Percentiles rank a stretch among this genome's conserved stretches.
Conservation (phyloP, 441 rosid genomes). For the Macaranga tanarius region DNA sequence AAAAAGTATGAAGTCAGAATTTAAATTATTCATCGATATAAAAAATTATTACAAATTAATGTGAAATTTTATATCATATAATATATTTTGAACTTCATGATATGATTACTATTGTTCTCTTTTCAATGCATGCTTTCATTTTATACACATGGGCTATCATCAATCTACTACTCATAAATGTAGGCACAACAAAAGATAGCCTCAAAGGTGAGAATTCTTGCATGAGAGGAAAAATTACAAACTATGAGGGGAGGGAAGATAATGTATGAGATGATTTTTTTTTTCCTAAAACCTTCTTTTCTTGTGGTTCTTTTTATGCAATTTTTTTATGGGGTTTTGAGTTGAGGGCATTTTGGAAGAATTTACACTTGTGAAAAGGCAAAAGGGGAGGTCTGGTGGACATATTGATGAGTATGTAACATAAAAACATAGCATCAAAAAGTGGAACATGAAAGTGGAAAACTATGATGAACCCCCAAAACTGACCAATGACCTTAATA, state of each 20-base stretch:
- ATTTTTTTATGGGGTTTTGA: background rate
- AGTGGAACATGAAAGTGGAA: slow-evolving; percentile 28
- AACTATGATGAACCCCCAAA: slow-evolving; percentile 24
- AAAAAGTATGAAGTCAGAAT: no score
- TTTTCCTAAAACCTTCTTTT: background rate
- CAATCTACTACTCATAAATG: slow-evolving; percentile 16
- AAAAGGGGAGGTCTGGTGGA: background rate
- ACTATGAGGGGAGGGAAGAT: slow-evolving; percentile 11
- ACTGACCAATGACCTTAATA: slow-evolving; percentile 6
- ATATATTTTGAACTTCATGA: slow-evolving; percentile 6
- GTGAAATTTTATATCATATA: no score
- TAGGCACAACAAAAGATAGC: slow-evolving; percentile 17
- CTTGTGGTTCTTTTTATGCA: background rate
- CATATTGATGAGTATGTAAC: slow-evolving; percentile 24
- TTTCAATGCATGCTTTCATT: slow-evolving; percentile 23
- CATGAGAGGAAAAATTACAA: slow-evolving; percentile 20
- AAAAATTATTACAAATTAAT: no score
- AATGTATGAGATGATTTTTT: background rate
- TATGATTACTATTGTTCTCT: slow-evolving; percentile 15
- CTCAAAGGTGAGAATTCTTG: slow-evolving; percentile 14
- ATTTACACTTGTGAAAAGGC: background rate
- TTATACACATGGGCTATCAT: slow-evolving; percentile 26
- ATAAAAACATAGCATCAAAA: slow-evolving; percentile 20
- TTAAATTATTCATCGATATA: no score
- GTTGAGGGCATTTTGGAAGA: background rate